phyloP scores from a whole-genome alignment of 2,329 filamentous ascomycete species.

The Didymella arachidicola region DNA sequence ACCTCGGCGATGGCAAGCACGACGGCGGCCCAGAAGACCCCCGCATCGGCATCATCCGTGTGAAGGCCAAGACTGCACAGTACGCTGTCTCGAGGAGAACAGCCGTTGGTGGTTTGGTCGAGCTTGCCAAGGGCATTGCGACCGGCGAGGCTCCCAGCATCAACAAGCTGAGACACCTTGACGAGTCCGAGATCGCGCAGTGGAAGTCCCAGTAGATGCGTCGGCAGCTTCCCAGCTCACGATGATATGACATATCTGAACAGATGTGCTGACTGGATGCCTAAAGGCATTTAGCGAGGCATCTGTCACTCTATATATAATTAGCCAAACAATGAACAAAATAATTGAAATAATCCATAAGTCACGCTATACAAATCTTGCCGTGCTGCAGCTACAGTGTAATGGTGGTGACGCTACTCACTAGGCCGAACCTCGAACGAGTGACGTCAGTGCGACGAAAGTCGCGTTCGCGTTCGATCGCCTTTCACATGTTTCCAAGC shows the following conservation, averaged over 20 bases:
- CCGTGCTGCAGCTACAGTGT: background rate
- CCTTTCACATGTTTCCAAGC: background rate
- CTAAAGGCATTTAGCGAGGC: background rate
- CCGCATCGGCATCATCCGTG: conserved; percentile 79
- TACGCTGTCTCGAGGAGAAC: conserved; percentile 72
- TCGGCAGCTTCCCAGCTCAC: background rate
- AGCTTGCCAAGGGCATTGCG: conserved; percentile 77
- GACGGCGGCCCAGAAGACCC: conserved; percentile 84
- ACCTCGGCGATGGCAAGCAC: conserved; percentile 79
- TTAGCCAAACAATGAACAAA: conserved; percentile 16
- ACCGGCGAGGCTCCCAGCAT: conserved; percentile 75
- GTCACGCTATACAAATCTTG: background rate
- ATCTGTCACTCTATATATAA: conserved; percentile 4
- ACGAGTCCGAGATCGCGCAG: conserved; percentile 55
- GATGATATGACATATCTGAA: background rate
- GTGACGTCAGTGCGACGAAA: background rate
- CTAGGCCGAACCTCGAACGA: background rate
- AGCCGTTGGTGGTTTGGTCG: conserved; percentile 68
- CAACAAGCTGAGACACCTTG: conserved; percentile 79
- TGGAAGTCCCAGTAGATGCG: conserved; percentile 44
- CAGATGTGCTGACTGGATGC: background rate
- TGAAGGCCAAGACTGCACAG: conserved; percentile 75
- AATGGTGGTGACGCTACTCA: background rate
- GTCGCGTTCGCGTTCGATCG: background rate
- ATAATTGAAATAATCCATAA: conserved; percentile 8